Percentiles rank a stretch among this genome's conserved stretches.
phyloP scores from a whole-genome alignment of 768 basidiomycete species.

The Filobasidium floriforme region DNA sequence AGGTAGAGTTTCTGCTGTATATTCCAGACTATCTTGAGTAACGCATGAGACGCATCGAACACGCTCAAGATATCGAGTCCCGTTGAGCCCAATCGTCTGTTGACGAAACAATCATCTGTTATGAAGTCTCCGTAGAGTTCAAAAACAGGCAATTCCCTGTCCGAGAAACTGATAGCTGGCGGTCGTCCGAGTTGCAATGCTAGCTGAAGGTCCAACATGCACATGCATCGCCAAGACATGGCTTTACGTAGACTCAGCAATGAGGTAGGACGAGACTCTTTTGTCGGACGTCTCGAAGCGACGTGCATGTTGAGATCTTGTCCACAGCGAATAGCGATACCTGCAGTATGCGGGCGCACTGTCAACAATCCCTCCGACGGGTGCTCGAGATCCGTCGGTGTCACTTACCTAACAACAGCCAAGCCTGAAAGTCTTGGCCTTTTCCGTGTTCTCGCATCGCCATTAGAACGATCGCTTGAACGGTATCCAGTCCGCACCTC shows the following conservation, averaged over 20 bases:
- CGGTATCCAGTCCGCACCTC: conserved; percentile 18
- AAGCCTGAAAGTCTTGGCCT: conserved; percentile 23
- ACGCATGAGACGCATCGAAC: not conserved
- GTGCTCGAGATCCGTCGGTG: not conserved
- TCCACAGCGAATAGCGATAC: conserved; percentile 20
- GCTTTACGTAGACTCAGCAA: not conserved
- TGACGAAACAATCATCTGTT: not conserved
- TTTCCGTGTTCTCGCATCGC: conserved; percentile 21
- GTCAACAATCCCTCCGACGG: not conserved
- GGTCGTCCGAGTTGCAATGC: conserved; percentile 22
- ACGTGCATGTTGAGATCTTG: conserved; percentile 19
- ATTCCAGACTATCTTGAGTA: not conserved
- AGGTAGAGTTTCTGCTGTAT: not conserved
- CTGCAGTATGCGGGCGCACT: not conserved
- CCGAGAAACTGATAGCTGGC: conserved; percentile 16
- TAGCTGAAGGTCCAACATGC: conserved; percentile 17
- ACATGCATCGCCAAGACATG: conserved; percentile 5
- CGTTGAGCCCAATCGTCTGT: not conserved
- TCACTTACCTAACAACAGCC: conserved; percentile 20
- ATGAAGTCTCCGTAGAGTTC: not conserved
- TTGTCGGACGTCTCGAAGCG: not conserved
- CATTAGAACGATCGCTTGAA: conserved; percentile 19
- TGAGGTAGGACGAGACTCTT: not conserved
- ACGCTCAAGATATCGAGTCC: not conserved
- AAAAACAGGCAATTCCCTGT: not conserved